Percentiles rank a stretch among this genome's conserved stretches.
These are phyloP conservation scores for Paraconiothyrium brasiliense DNA, from an alignment of 2,329 filamentous ascomycete species.

Conservation along the genomic window DNA sequence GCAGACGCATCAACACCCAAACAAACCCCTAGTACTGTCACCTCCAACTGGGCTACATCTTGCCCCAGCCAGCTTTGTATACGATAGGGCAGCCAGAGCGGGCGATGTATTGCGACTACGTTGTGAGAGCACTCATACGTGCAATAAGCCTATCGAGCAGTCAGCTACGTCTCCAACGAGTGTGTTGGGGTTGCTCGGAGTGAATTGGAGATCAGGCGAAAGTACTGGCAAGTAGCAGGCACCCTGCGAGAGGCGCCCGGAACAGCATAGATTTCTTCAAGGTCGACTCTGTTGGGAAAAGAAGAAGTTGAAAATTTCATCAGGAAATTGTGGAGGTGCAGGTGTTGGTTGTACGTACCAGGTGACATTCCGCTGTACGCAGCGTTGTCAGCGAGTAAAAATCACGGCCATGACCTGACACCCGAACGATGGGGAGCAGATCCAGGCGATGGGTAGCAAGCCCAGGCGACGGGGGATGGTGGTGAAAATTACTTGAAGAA, in stretches of 20 bases:
- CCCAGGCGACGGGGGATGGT: conserved; percentile 2
- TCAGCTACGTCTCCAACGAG: conserved; percentile 13
- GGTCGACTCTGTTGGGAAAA: conserved; percentile 90
- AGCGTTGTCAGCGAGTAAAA: background rate
- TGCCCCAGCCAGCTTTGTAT: background rate
- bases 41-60: background rate
- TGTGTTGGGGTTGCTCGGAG: conserved; percentile 3
- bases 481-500: background rate
- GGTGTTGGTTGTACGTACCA: conserved; percentile 28
- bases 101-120: background rate
- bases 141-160: conserved; percentile 6
- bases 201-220: conserved; percentile 70
- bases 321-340: conserved; percentile 51
- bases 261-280: conserved; percentile 78
- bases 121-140: background rate
- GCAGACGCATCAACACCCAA: background rate
- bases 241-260: conserved; percentile 69
- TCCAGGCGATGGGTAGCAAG: background rate
- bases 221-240: conserved; percentile 94
- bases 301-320: conserved; percentile 81
- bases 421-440: background rate
- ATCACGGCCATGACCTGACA: background rate
- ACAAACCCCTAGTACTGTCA: background rate
- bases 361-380: conserved; percentile 2
- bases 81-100: background rate